phyloP scores from a whole-genome alignment of 257 asterid species.

The Handroanthus guayacan region DNA sequence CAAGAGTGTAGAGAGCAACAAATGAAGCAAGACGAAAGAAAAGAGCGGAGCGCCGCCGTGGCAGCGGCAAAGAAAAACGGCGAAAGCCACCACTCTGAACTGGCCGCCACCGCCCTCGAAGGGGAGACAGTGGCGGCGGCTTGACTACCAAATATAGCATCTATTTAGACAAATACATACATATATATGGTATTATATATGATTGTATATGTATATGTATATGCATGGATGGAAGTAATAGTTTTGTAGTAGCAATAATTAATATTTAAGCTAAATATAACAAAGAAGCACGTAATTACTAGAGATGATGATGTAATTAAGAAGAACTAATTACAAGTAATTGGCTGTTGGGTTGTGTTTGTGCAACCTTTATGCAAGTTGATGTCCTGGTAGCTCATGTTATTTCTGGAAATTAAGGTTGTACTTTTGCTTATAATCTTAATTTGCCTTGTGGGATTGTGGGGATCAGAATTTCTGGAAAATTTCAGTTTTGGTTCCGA shows the following conservation, averaged over 20 bases:
- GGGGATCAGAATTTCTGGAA: neutral
- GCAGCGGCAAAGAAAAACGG: slow-evolving; percentile 11
- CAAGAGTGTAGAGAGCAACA: slow-evolving; percentile 51
- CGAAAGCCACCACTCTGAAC: slow-evolving; percentile 32
- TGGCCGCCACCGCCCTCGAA: slow-evolving; percentile 24
- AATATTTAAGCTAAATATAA: neutral
- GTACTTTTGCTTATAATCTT: neutral
- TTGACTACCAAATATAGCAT: slow-evolving; percentile 2
- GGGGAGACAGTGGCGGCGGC: slow-evolving; percentile 37
- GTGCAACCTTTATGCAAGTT: neutral
- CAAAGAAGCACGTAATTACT: too few relatives aligned
- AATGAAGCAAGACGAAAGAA: slow-evolving; percentile 47
- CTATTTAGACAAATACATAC: neutral
- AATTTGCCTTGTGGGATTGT: neutral
- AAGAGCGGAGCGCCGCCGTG: slow-evolving; percentile 35
- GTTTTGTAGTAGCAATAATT: neutral
- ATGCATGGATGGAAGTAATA: slow-evolving; percentile 16
- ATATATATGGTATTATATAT: neutral
- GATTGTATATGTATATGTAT: neutral
- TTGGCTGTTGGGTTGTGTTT: neutral
- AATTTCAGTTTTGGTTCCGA: neutral
- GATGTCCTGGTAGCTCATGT: neutral
- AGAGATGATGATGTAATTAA: neutral
- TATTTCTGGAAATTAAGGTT: neutral
- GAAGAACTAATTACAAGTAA: slow-evolving; percentile 1